Evolutionary conservation across 2,329 filamentous ascomycete genomes (phyloP).

Genomic region (Monilinia polystroma): DNA sequence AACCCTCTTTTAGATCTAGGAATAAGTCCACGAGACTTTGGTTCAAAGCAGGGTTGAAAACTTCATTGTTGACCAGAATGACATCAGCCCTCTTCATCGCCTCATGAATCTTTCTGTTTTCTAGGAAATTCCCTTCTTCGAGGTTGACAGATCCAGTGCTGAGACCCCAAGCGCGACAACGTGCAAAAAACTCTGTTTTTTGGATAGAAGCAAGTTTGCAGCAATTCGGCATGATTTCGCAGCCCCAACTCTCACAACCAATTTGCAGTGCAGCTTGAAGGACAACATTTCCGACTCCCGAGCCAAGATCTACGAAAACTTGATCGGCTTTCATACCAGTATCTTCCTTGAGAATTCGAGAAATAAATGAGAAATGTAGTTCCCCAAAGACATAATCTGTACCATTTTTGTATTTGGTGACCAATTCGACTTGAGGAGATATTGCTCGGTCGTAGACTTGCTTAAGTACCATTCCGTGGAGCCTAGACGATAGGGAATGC

Average conservation of each 20-base stretch:
- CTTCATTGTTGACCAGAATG: conserved; percentile 97
- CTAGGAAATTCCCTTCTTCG: conserved; percentile 79
- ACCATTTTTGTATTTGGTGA: conserved; percentile 84
- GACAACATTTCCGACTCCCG: conserved; percentile 93
- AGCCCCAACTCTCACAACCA: conserved; percentile 93
- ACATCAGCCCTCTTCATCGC: conserved; percentile 85
- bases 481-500: conserved; percentile 66
- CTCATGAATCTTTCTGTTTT: conserved; percentile 66
- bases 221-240: conserved; percentile 92
- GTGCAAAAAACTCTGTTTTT: conserved; percentile 76
- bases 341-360: conserved; percentile 69
- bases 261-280: conserved; percentile 90
- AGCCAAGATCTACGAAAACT: conserved; percentile 91
- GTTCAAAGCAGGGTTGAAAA: conserved; percentile 86
- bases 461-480: conserved; percentile 77
- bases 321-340: conserved; percentile 77
- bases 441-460: conserved; percentile 93
- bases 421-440: conserved; percentile 78
- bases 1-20: conserved; percentile 86
- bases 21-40: conserved; percentile 84
- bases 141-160: conserved; percentile 76
- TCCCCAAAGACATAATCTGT: conserved; percentile 95
- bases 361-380: conserved; percentile 79
- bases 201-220: conserved; percentile 80
- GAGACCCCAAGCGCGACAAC: conserved; percentile 87